Conservation (phyloP, 2,329 filamentous ascomycete species). For the Trichoderma atroviride region DNA sequence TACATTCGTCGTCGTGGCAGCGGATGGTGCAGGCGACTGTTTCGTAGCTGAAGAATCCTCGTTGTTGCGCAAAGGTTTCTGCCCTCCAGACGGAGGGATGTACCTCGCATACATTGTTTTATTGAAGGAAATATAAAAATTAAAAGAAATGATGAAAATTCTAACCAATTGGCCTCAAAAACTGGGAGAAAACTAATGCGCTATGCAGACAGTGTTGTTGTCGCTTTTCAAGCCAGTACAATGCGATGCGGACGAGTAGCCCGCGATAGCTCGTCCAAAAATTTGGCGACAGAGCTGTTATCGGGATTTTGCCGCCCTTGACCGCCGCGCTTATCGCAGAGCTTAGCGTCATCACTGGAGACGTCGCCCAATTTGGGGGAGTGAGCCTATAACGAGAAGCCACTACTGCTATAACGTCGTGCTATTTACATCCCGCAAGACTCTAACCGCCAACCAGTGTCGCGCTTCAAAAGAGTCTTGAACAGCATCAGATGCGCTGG, state of each 20-base stretch:
- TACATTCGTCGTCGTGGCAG: slow-evolving; percentile 17
- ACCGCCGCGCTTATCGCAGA: slow-evolving; percentile 44
- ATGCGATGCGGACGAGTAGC: background rate
- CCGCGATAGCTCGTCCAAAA: slow-evolving; percentile 35
- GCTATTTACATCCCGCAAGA: background rate
- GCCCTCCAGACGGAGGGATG: slow-evolving; percentile 41
- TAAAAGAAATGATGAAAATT: background rate
- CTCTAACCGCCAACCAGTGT: background rate
- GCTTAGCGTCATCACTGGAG: slow-evolving; percentile 14
- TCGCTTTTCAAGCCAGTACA: background rate
- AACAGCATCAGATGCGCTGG: background rate
- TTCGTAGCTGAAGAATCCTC: slow-evolving; percentile 14
- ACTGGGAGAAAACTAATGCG: background rate
- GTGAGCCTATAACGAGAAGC: slow-evolving; percentile 15
- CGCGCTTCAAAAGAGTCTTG: background rate
- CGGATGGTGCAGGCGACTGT: slow-evolving; percentile 12
- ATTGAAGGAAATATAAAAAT: background rate
- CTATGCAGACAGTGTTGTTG: background rate
- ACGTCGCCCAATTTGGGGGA: slow-evolving; percentile 16
- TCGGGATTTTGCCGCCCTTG: slow-evolving; percentile 41
- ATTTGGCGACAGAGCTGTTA: slow-evolving; percentile 42
- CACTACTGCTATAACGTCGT: background rate
- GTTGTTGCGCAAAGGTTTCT: slow-evolving; percentile 23
- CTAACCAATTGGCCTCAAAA: slow-evolving; percentile 29
- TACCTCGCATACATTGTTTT: slow-evolving; percentile 49